These are phyloP conservation scores for Fusarium irregulare DNA, from an alignment of 2,329 filamentous ascomycete genomes.

Conservation along the genomic window DNA sequence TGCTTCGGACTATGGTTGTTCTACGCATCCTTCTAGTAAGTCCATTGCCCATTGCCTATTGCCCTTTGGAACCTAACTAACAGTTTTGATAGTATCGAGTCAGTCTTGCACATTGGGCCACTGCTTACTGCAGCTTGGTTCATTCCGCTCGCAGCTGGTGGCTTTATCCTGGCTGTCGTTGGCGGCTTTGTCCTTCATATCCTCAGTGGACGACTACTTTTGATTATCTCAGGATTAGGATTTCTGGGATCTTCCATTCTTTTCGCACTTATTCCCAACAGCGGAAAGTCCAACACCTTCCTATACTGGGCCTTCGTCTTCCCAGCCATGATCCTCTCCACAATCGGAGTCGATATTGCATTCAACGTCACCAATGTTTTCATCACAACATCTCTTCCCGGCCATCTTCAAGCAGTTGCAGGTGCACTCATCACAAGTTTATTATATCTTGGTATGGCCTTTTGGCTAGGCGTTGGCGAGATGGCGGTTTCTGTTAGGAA, in stretches of 20 bases:
- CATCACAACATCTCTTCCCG: constrained; percentile 77
- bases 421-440: constrained; percentile 70
- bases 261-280: constrained; percentile 71
- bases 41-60: constrained; percentile 32
- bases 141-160: constrained; percentile 74
- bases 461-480: constrained; percentile 78
- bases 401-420: constrained; percentile 75
- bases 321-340: constrained; percentile 74
- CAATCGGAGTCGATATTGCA: constrained; percentile 79
- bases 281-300: constrained; percentile 51
- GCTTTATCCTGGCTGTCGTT: constrained; percentile 70
- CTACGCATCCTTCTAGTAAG: constrained; percentile 74
- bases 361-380: constrained; percentile 83
- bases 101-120: constrained; percentile 68
- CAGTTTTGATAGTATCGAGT: constrained; percentile 61
- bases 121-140: constrained; percentile 76
- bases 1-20: constrained; percentile 75
- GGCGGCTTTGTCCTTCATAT: constrained; percentile 76
- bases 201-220: constrained; percentile 70
- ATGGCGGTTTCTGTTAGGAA: constrained; percentile 66
- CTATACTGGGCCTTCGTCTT: constrained; percentile 80
- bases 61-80: not conserved
- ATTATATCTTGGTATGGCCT: constrained; percentile 76
- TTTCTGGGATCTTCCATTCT: constrained; percentile 69
- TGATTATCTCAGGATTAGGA: constrained; percentile 70